Evolutionary conservation across 169 alveolate genomes (phyloP), one percentile per base, ranked within the genome.

Genomic region (Plasmodium fragile): DNA sequence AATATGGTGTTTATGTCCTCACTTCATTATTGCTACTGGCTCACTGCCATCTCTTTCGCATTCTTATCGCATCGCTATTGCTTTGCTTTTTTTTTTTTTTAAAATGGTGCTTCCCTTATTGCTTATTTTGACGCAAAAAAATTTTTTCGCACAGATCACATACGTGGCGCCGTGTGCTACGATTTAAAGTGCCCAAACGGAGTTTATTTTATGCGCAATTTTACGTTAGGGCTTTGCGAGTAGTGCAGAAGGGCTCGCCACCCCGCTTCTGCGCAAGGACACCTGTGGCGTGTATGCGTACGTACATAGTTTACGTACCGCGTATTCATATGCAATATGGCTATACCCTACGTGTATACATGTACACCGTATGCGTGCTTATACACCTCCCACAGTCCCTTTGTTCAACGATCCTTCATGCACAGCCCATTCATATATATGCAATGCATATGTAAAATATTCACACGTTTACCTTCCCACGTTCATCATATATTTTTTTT

Each of bases 211-310:
- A 65, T 28, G 75, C 75, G 34, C 0, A 65, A 65, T 65, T 65
- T 65, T 65, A 25, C 41, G 13, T 18, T 65, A 18, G 36, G 41
- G 34, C 2, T 65, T 59, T 18, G n/a, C 75, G 25, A 18, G 73
- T 28, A 65, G 41, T 28, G 75, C 75, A n/a, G 75, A 28, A 65
- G 75, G 70, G 75, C 22, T 65, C 75, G 36, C 75, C 75, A 65
- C 36, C 75, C 41, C 30, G 36, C 73, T 65, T 65, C 36, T 8
- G 36, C 36, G 75, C 36, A 65, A 65, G 75, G 41, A 65, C 75
- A 65, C 36, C n/a, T 65, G 6, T 34, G 36, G 8, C 36, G 36
- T n/a, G 36, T 65, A 65, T 65, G n/a, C 0, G 1, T 65, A 25
- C n/a, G 36, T 65, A 65, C n/a, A 22, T 59, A 65, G 25, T 1